Evolutionary conservation across 805 yeast species (phyloP).

Genomic region (Sugiyamaella lignohabitans): DNA sequence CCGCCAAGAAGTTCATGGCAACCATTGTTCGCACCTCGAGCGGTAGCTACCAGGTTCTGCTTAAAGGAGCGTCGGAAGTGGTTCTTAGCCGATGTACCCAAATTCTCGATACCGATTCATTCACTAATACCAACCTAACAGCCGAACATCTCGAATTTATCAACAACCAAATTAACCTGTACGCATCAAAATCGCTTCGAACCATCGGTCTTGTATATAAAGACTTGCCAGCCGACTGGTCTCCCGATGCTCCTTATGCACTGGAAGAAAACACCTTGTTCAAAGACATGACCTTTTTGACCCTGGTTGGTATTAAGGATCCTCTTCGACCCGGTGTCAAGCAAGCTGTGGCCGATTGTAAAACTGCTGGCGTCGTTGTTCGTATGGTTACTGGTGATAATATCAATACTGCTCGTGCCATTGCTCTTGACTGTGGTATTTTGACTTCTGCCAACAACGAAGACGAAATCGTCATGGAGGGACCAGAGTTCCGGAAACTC

Average conservation of each 20-base stretch:
- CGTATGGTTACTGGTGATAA: slow-evolving; percentile 99
- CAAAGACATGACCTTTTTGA: slow-evolving; percentile 47
- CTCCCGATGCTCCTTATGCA: slow-evolving; percentile 18
- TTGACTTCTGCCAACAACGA: slow-evolving; percentile 45
- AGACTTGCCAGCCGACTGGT: slow-evolving; percentile 41
- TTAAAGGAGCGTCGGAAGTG: slow-evolving; percentile 95
- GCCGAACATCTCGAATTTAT: slow-evolving; percentile 29
- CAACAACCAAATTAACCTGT: slow-evolving; percentile 41
- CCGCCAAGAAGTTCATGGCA: slow-evolving; percentile 90
- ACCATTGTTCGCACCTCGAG: slow-evolving; percentile 40
- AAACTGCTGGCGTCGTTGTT: slow-evolving; percentile 86
- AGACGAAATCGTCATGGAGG: slow-evolving; percentile 75
- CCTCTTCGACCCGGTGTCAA: slow-evolving; percentile 87
- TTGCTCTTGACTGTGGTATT: slow-evolving; percentile 81
- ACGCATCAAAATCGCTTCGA: slow-evolving; percentile 76
- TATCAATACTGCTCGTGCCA: slow-evolving; percentile 82
- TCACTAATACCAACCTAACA: slow-evolving; percentile 5
- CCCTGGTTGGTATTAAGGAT: slow-evolving; percentile 88
- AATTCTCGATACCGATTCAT: slow-evolving; percentile 17
- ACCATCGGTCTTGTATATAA: slow-evolving; percentile 83
- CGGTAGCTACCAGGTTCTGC: slow-evolving; percentile 47
- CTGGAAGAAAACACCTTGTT: slow-evolving; percentile 19
- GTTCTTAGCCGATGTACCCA: slow-evolving; percentile 53
- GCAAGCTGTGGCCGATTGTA: slow-evolving; percentile 83
- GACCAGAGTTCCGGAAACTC: slow-evolving; percentile 77